Percentiles rank a stretch among this genome's conserved stretches.
phyloP scores from a whole-genome alignment of 768 basidiomycete genomes.

The Mycena polygramma region DNA sequence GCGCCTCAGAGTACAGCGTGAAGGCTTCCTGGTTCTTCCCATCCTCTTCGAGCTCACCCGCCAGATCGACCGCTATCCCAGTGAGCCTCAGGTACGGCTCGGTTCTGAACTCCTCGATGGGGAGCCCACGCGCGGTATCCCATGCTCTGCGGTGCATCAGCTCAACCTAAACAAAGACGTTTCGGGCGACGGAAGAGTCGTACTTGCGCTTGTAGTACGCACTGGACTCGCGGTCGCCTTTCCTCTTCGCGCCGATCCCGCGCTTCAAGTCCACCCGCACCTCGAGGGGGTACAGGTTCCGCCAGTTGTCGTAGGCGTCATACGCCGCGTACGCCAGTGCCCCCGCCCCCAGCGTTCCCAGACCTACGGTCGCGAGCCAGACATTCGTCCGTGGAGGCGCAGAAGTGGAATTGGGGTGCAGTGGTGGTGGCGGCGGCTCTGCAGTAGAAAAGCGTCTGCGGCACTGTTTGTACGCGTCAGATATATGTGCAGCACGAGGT shows the following conservation, averaged over 20 bases:
- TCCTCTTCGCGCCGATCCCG: slow-evolving; percentile 33
- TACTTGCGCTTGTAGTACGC: slow-evolving; percentile 33
- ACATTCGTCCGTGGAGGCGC: slow-evolving; percentile 6
- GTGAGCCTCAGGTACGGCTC: slow-evolving; percentile 65
- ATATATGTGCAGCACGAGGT: background rate
- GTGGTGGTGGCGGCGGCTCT: background rate
- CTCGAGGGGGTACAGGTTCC: slow-evolving; percentile 28
- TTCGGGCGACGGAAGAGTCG: background rate
- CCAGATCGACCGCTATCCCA: slow-evolving; percentile 61
- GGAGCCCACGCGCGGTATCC: slow-evolving; percentile 55
- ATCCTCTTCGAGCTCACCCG: slow-evolving; percentile 55
- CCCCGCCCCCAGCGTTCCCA: background rate
- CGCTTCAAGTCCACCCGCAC: slow-evolving; percentile 33
- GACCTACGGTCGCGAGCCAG: too few species aligned
- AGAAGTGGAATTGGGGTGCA: background rate
- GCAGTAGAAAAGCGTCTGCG: slow-evolving; percentile 4
- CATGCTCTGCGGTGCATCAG: slow-evolving; percentile 53
- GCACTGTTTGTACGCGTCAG: background rate
- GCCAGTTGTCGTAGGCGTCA: slow-evolving; percentile 29
- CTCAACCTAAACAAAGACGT: too few species aligned
- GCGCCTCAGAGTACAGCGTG: slow-evolving; percentile 27
- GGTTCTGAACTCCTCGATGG: slow-evolving; percentile 34
- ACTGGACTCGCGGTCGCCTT: slow-evolving; percentile 26
- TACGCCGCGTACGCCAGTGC: slow-evolving; percentile 27
- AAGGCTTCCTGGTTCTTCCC: slow-evolving; percentile 37